Base-by-base conservation (phyloP, 179 eudicot species). In the Camellia oleifera region DNA sequence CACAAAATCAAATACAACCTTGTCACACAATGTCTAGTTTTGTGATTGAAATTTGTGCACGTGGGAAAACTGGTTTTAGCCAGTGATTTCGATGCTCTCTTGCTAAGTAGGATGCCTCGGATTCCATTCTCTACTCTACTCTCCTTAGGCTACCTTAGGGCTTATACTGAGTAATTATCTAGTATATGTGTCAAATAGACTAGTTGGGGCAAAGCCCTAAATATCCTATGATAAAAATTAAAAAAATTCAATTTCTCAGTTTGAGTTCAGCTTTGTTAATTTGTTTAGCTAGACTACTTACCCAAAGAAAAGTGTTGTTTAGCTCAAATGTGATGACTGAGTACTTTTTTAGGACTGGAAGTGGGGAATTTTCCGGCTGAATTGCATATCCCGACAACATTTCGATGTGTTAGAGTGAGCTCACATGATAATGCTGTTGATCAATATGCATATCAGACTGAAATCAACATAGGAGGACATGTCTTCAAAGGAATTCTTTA, bases 361-460 rank as follows among this genome's bases (percentile, higher is more conserved):
- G 85, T 66, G 26, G 90, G 82, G 32, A 76, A 85, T 42, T 88
- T 90, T 79, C 97, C 98, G 0, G 82, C 85, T 0, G 97, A 94
- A 72, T 73, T 88, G 82, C 84, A 83, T 56, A 78, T 85, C 7
- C 79, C 86, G 61, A 97, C 97, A 4, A 88, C 86, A 7, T 93
- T 94, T 46, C 83, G 89, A 40, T 87, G 95, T 71, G 91, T 94
- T 13, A 77, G 92, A 76, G 90, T 94, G 78, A 90, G 86, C 81
- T 88, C 95, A 13, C 74, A 82, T 2, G 91, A 93, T 67, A 89
- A 87, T 81, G 90, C 62, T 63, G 92, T 89, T 62, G 91, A 93
- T 81, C 93, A 94, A 78, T 89, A 80, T 72, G 98, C 94, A 50
- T 94, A 93, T 78, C 94, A 93, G 69, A 86, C 95, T 5, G 84